Conservation (phyloP, 805 yeast genomes). For the Saccharomycopsis capsularis region DNA sequence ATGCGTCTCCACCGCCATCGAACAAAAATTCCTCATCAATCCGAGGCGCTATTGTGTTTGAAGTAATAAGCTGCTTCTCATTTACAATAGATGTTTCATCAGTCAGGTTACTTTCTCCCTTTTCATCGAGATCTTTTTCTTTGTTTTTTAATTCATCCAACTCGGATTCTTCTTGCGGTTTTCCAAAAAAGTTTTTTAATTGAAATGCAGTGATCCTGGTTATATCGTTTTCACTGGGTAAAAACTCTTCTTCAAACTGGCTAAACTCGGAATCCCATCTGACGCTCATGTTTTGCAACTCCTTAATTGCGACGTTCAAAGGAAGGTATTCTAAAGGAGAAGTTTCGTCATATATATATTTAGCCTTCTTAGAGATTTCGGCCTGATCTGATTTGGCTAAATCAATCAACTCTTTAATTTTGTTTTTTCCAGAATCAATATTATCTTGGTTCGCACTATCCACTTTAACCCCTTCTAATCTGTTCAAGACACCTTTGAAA, state of each 20-base stretch:
- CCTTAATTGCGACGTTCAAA: slow-evolving; percentile 61
- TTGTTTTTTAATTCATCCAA: not conserved
- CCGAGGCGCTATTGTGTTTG: too few relatives aligned
- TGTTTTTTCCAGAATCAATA: slow-evolving; percentile 57
- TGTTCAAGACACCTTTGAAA: slow-evolving; percentile 62
- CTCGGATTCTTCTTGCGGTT: slow-evolving; percentile 3
- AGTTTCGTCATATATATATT: slow-evolving; percentile 46
- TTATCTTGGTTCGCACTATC: slow-evolving; percentile 68
- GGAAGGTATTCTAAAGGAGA: slow-evolving; percentile 60
- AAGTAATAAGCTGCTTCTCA: not conserved
- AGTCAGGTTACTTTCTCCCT: not conserved
- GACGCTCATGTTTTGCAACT: slow-evolving; percentile 74
- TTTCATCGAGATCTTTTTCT: slow-evolving; percentile 1
- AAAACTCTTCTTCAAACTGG: slow-evolving; percentile 66
- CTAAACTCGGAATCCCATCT: slow-evolving; percentile 82
- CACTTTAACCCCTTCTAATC: slow-evolving; percentile 64
- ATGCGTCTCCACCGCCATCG: not conserved
- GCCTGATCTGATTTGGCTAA: slow-evolving; percentile 46
- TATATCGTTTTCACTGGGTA: slow-evolving; percentile 91
- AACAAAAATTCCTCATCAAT: too few relatives aligned
- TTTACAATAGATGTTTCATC: not conserved
- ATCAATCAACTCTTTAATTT: slow-evolving; percentile 50
- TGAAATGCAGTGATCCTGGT: slow-evolving; percentile 58
- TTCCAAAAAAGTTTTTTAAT: slow-evolving; percentile 18
- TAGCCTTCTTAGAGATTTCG: slow-evolving; percentile 38